Evolutionary conservation across 164 flowering plant genomes (phyloP).

Genomic region (Saururus chinensis): DNA sequence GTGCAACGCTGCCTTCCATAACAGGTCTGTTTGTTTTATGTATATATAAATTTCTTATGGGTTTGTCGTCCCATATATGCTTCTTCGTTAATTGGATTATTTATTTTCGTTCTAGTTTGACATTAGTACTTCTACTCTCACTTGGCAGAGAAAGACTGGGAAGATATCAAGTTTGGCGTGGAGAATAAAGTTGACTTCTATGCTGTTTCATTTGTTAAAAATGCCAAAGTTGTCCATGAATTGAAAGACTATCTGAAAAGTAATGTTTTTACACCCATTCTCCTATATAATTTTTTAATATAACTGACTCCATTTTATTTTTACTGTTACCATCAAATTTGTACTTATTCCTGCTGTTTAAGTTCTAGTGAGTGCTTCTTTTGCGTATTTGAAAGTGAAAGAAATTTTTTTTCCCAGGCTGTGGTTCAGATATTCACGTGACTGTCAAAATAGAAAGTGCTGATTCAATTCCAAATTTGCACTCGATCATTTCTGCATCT

Average conservation of each 20-base stretch:
- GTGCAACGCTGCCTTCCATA: constrained; percentile 92
- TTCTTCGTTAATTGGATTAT: neutral
- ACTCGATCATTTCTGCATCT: constrained; percentile 80
- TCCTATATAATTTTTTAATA: too few relatives aligned
- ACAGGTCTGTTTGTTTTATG: constrained; percentile 87
- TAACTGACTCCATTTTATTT: neutral
- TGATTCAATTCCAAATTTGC: constrained; percentile 89
- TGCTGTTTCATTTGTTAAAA: constrained; percentile 98
- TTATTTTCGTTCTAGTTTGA: constrained; percentile 1
- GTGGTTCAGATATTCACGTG: constrained; percentile 81
- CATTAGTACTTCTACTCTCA: neutral
- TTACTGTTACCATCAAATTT: neutral
- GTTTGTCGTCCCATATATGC: neutral
- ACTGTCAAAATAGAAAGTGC: constrained; percentile 95
- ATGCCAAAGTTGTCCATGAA: constrained; percentile 89
- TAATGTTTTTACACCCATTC: constrained; percentile 14
- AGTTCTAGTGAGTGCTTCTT: neutral
- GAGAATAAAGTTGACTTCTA: constrained; percentile 91
- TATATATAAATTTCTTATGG: neutral
- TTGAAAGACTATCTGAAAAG: constrained; percentile 88
- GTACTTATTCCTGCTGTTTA: constrained; percentile 1
- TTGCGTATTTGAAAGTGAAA: constrained; percentile 2
- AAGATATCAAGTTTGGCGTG: constrained; percentile 98
- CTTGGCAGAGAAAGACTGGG: constrained; percentile 93
- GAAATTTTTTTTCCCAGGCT: constrained; percentile 31